These are phyloP conservation scores for Ceratocystis diversiconidia DNA, from an alignment of 2,329 filamentous ascomycete genomes.

Conservation along the genomic window DNA sequence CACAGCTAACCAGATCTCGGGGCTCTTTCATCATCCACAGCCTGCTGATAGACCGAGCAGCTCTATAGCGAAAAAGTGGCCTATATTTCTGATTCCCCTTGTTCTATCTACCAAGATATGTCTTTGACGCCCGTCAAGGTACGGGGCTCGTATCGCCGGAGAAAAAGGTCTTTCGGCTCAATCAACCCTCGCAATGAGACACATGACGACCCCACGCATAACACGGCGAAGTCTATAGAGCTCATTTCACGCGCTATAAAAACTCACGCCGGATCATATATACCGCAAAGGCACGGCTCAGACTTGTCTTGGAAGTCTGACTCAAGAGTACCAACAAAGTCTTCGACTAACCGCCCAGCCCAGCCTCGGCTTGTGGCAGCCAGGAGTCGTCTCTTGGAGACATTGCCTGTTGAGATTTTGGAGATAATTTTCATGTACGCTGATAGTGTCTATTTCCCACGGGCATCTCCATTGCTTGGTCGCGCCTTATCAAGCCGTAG, in stretches of 20 bases:
- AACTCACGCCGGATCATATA: neutral
- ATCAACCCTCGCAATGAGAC: neutral
- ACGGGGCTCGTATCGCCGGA: neutral
- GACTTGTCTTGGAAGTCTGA: too few species aligned
- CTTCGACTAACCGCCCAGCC: neutral
- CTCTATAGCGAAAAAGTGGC: too few species aligned
- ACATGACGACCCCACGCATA: neutral
- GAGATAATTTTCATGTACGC: conserved; percentile 39
- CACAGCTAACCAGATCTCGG: neutral
- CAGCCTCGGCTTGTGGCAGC: neutral
- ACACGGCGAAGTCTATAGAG: neutral
- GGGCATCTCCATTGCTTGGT: conserved; percentile 32
- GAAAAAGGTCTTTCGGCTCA: too few species aligned
- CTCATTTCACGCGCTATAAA: neutral
- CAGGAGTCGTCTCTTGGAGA: conserved; percentile 22
- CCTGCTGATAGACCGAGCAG: too few species aligned
- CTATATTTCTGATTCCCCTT: neutral
- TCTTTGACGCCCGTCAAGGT: neutral
- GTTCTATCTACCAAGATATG: neutral
- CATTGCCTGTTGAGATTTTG: conserved; percentile 39
- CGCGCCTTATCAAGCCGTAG: conserved; percentile 29
- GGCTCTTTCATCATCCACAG: neutral
- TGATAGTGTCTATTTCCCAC: conserved; percentile 34
- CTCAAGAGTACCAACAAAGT: neutral
- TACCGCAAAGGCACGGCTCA: neutral